Evolutionary conservation across 148 eudicot species (phyloP), one percentile per base, ranked within the genome.

Genomic region (Rhododendron kiyosumense): DNA sequence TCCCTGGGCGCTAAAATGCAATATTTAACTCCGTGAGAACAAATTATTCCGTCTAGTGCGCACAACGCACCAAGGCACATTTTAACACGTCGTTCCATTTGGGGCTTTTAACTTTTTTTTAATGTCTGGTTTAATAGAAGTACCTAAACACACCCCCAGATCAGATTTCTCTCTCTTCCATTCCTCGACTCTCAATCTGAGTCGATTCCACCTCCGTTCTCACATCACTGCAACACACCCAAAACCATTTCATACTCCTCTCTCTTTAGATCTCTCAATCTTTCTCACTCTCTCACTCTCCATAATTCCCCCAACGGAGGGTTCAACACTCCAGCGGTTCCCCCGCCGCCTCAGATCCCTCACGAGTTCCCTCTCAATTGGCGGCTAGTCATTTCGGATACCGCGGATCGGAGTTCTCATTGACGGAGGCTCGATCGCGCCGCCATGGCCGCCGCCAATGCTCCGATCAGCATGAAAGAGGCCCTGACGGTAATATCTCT

Each of bases 381-480:
- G 54, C 67, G 86, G 74, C 85, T 73, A 3, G 11, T 59, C 10
- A 20, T 36, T 57, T 59, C 46, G 30, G 51, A 41, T 54, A 34
- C 20, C 4, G 8, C 59, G 83, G 88, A 85, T 87, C 88, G 85
- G 85, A 83, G 82, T 24, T 86, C 81, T 48, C 83, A 84, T 61
- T 84, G 67, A 71, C 63, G 85, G 85, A n/a, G 83, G 24, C 88
- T 83, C 74, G 90, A 90, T 87, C 89, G 87, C 87, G 88, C 83
- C 87, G 91, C 90, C 89, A 97, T 97, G 99, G 98, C 99, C 90
- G 96, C 99, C 82, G 98, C 99, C 14, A 97, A 93, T 87, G 98
- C 99, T 61, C 99, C 99, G 88, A 95, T 97, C 92, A 90, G 93
- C 85, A 97, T 97, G 99, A 93, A 91, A 61, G 99, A 97, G 90